phyloP scores from a whole-genome alignment of 768 basidiomycete species.

The Rubroboletus satanas region DNA sequence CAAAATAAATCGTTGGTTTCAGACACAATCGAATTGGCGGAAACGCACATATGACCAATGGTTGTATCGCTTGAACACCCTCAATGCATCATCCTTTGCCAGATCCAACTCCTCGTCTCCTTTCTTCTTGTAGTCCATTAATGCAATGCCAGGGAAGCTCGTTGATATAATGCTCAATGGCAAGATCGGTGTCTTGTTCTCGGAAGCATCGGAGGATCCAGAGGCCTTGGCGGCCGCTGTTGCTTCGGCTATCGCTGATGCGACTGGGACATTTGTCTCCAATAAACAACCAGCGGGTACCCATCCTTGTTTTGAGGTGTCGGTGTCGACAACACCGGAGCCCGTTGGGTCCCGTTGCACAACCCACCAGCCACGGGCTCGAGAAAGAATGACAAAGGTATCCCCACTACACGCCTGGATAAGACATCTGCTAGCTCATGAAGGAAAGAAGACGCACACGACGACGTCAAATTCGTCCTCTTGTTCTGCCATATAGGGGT shows the following conservation, averaged over 20 bases:
- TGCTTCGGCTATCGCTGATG: constrained; percentile 81
- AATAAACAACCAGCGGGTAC: constrained; percentile 96
- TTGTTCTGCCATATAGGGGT: constrained; percentile 97
- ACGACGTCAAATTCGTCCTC: constrained; percentile 98
- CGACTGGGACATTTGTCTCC: constrained; percentile 89
- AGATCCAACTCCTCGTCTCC: constrained; percentile 91
- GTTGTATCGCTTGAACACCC: constrained; percentile 97
- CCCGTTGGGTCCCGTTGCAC: constrained; percentile 93
- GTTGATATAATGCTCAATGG: constrained; percentile 94
- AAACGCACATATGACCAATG: constrained; percentile 88
- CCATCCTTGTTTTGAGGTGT: constrained; percentile 87
- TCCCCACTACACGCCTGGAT: constrained; percentile 58
- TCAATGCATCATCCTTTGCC: constrained; percentile 79
- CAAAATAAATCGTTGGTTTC: constrained; percentile 6
- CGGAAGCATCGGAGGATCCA: constrained; percentile 37
- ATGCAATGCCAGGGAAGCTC: constrained; percentile 91
- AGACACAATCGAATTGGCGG: not conserved
- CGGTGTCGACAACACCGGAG: constrained; percentile 70
- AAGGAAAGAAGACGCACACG: constrained; percentile 57
- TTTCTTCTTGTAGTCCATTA: constrained; percentile 96
- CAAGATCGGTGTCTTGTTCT: constrained; percentile 72
- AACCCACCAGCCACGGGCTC: constrained; percentile 99
- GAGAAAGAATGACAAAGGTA: constrained; percentile 88
- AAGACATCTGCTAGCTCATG: not conserved
- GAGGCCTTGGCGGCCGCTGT: constrained; percentile 55